Evolutionary conservation across 306 rosid species (phyloP).

Genomic region (Rosa rugosa): DNA sequence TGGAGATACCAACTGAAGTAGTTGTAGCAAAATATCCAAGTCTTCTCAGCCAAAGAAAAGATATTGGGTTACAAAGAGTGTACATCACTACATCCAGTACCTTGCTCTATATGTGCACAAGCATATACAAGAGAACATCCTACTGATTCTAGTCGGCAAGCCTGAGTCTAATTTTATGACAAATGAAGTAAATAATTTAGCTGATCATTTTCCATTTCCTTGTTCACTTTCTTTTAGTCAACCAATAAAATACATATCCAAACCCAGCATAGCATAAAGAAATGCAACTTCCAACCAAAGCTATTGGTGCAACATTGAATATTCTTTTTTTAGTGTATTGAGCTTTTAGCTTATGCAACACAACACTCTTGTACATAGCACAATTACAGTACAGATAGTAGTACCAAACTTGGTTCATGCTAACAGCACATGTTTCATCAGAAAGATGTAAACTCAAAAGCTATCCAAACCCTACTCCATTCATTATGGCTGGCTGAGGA

Average conservation of each 20-base stretch:
- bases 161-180: neutral
- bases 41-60: neutral
- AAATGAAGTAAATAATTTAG: neutral
- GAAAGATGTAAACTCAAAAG: neutral
- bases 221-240: neutral
- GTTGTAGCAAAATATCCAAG: neutral
- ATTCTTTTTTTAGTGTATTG: neutral
- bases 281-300: neutral
- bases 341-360: neutral
- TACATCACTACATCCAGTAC: neutral
- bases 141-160: neutral
- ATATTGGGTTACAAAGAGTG: neutral
- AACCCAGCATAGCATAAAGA: neutral
- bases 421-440: neutral
- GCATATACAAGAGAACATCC: neutral
- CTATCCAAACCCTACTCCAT: slow-evolving; percentile 1
- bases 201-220: neutral
- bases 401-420: neutral
- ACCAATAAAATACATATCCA: neutral
- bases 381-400: neutral
- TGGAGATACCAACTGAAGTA: neutral
- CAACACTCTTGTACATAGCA: neutral
- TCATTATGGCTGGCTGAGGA: neutral
- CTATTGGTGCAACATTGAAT: neutral
- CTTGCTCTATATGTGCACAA: neutral